phyloP scores from a whole-genome alignment of 352 stramenopile species.

The Pythium vanterpoolii region DNA sequence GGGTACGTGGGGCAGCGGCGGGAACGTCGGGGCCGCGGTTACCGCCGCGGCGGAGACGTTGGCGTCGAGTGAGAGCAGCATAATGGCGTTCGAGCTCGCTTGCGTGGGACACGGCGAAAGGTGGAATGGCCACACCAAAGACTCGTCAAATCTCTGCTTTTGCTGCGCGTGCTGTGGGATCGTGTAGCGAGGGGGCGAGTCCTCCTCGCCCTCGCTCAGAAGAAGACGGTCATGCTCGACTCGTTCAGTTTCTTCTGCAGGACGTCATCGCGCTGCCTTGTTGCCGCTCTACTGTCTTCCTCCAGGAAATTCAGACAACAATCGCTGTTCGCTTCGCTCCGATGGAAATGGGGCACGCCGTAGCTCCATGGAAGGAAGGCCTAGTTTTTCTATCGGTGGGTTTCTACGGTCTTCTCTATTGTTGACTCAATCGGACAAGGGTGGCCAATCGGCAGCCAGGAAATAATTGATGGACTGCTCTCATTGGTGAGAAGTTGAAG shows the following conservation, averaged over 20 bases:
- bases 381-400: background rate
- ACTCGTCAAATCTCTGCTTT: background rate
- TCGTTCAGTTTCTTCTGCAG: background rate
- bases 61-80: background rate
- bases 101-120: background rate
- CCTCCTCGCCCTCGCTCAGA: background rate
- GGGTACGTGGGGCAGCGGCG: constrained; percentile 17
- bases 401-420: background rate
- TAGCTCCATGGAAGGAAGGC: background rate
- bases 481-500: background rate
- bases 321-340: background rate
- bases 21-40: constrained; percentile 6
- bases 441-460: no score
- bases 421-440: no score
- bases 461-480: background rate
- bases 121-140: background rate
- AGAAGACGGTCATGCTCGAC: background rate
- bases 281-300: background rate
- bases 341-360: background rate
- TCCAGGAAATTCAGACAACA: background rate
- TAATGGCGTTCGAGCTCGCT: background rate
- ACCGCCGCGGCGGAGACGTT: background rate
- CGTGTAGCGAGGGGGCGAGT: no score
- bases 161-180: background rate
- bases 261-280: background rate